phyloP scores from a whole-genome alignment of 2,329 filamentous ascomycete genomes.

The Scolecobasidium constrictum region DNA sequence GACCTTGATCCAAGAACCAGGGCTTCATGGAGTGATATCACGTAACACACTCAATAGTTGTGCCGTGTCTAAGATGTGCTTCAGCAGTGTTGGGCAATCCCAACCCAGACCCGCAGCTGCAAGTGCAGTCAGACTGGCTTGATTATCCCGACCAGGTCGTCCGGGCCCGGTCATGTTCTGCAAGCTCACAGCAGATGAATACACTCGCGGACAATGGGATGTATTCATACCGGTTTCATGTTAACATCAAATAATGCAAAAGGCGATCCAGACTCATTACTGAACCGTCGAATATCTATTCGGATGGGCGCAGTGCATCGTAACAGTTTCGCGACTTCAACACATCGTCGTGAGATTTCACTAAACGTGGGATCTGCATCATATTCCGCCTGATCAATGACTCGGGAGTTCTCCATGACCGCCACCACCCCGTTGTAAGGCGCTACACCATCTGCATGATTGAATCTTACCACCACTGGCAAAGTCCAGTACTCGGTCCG shows the following conservation, averaged over 20 bases:
- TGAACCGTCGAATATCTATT: slow-evolving; percentile 14
- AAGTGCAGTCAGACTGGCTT: slow-evolving; percentile 35
- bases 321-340: background rate
- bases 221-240: slow-evolving; percentile 36
- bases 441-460: slow-evolving; percentile 36
- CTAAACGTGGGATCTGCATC: background rate
- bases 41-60: background rate
- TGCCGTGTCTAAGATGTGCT: slow-evolving; percentile 20
- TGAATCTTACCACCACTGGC: slow-evolving; percentile 36
- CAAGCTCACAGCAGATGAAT: background rate
- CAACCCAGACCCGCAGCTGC: slow-evolving; percentile 33
- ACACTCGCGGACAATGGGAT: background rate
- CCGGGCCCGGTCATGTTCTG: slow-evolving; percentile 39
- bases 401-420: slow-evolving; percentile 36
- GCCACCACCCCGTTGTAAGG: slow-evolving; percentile 40
- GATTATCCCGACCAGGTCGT: slow-evolving; percentile 35
- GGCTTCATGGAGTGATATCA: too few relatives aligned
- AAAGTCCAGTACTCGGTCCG: slow-evolving; percentile 30
- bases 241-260: slow-evolving; percentile 43
- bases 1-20: too few relatives aligned
- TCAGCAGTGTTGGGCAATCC: slow-evolving; percentile 29
- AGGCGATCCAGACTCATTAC: slow-evolving; percentile 15
- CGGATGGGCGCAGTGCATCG: background rate
- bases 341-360: background rate
- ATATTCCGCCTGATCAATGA: slow-evolving; percentile 28